Base-by-base conservation (phyloP, 1,139 yeast genomes). In the Pichia sp. region DNA sequence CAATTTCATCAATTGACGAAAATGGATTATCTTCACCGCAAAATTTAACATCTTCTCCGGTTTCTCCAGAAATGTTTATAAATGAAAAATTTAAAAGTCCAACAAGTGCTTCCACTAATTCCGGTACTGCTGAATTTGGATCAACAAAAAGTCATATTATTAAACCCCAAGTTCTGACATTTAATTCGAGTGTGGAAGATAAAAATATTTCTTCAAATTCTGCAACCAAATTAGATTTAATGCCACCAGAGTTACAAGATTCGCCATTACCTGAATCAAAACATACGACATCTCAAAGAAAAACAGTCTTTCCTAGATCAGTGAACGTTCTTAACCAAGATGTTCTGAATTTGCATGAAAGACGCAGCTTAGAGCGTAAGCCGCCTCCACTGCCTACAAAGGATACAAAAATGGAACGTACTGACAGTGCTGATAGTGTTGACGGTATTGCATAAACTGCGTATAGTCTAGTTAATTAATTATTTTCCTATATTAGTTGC, bases 391-490 rank as follows among this genome's bases (percentile, higher is more conserved):
- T 39, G 6, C 40, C 42, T 11, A 35, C 35, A n/a, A 40, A 40
- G 30, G 43, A 40, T 20, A 33, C 27, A 24, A 20, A 33, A 33
- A 23, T 9, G 23, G 1, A 6, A 23, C 2, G 11, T 32, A 3
- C 10, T 10, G 25, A 23, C 54, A 58, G 59, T 10, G n/a, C 4
- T 4, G 35, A 32, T 22, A 23, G 3, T 32, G 8, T 5, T 23
- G 9, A 23, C 10, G 6, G 6, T 5, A 26, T 26, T 26, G 6
- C 6, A 6, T 26, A 6, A 26, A 26, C 6, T 6, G 6, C 8
- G 27, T 26, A 26, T 6, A 26, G 8, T 26, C 8, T 71, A 10
- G 56, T 72, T 4, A 64, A 62, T n/a, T n/a, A n/a, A n/a, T n/a
- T n/a, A n/a, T n/a, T n/a, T n/a, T n/a, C n/a, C n/a, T n/a, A n/a